Conservation (phyloP, 1,139 yeast species). For the Lodderomyces margitis region DNA sequence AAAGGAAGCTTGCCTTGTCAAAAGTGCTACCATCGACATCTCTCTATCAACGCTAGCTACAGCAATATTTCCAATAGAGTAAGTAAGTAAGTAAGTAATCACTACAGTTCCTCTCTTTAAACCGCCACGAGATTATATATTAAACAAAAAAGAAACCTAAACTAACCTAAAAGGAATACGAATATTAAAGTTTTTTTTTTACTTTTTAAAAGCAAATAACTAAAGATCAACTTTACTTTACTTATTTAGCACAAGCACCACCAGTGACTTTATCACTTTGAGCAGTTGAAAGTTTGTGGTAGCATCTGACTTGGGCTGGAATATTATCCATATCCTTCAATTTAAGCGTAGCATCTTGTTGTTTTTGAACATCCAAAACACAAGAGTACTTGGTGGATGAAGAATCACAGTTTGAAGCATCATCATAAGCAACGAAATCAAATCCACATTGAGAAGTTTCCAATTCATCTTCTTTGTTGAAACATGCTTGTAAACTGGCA, state of each 20-base stretch:
- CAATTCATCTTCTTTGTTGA: conserved; percentile 14
- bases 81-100: too few species aligned
- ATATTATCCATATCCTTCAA: conserved; percentile 16
- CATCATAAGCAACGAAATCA: conserved; percentile 15
- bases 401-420: conserved; percentile 14
- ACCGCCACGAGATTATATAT: too few species aligned
- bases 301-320: conserved; percentile 20
- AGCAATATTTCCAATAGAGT: too few species aligned
- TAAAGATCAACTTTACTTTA: conserved; percentile 1
- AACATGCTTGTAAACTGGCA: conserved; percentile 12
- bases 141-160: too few species aligned
- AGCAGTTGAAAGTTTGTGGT: conserved; percentile 14
- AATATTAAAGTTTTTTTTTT: too few species aligned
- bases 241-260: conserved; percentile 17
- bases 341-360: conserved; percentile 16
- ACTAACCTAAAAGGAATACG: too few species aligned
- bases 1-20: too few species aligned
- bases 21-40: too few species aligned
- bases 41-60: too few species aligned
- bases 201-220: background rate
- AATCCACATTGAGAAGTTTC: conserved; percentile 17
- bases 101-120: too few species aligned
- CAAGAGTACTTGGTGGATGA: conserved; percentile 16
- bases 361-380: conserved; percentile 17
- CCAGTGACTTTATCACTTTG: conserved; percentile 10